phyloP scores from a whole-genome alignment of 257 asterid genomes.

The Solanum chilense region DNA sequence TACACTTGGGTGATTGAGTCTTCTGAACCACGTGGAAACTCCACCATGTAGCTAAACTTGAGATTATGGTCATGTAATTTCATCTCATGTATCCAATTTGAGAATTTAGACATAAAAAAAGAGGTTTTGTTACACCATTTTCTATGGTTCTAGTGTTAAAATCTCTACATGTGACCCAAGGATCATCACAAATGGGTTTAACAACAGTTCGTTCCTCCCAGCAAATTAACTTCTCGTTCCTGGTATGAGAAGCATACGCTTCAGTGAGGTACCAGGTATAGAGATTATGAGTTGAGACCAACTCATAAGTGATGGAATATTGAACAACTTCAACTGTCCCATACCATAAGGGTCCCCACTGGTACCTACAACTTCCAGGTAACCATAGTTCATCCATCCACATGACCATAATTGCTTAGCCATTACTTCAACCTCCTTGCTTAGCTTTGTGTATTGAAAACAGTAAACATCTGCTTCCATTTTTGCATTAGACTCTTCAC shows the following conservation, averaged over 20 bases:
- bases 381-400: not conserved
- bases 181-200: not conserved
- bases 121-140: not conserved
- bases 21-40: not conserved
- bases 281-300: not conserved
- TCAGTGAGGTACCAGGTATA: not conserved
- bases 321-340: not conserved
- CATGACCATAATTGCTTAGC: not conserved
- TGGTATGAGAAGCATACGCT: not conserved
- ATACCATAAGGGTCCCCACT: not conserved
- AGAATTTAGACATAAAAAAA: no score
- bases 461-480: not conserved
- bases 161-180: not conserved
- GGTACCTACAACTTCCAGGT: not conserved
- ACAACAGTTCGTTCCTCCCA: not conserved
- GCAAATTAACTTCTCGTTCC: not conserved
- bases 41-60: not conserved
- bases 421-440: not conserved
- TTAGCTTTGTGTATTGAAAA: not conserved
- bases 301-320: not conserved
- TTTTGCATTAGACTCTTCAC: not conserved
- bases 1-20: not conserved
- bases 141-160: not conserved
- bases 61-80: not conserved
- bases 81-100: not conserved